Evolutionary conservation across 2,329 filamentous ascomycete genomes (phyloP).

Genomic region (Fusarium graminum): DNA sequence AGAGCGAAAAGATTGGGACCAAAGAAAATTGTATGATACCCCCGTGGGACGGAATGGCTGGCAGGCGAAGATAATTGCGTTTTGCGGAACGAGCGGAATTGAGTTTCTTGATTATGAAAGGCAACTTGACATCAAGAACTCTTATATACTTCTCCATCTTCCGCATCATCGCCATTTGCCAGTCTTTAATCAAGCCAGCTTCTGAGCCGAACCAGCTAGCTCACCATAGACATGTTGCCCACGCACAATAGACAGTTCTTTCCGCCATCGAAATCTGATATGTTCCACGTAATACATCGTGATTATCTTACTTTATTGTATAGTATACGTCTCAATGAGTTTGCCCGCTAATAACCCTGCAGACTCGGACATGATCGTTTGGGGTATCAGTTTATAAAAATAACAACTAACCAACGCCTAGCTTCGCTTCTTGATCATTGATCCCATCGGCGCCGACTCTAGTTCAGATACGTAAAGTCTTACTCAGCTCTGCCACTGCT

Average conservation of each 20-base stretch:
- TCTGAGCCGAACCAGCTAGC: conserved; percentile 44
- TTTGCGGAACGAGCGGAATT: conserved; percentile 10
- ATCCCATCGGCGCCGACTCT: background rate
- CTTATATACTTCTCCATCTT: conserved; percentile 20
- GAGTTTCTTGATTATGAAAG: conserved; percentile 11
- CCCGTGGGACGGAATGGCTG: conserved; percentile 38
- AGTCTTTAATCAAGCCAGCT: conserved; percentile 38
- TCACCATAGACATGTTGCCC: conserved; percentile 50
- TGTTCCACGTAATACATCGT: background rate
- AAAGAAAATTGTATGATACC: conserved; percentile 40
- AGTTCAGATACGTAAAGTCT: background rate
- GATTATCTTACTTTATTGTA: background rate
- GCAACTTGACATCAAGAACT: conserved; percentile 23
- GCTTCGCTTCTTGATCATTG: background rate
- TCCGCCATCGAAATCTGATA: conserved; percentile 34
- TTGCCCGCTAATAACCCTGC: conserved; percentile 4
- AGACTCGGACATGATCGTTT: background rate
- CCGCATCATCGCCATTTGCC: conserved; percentile 35
- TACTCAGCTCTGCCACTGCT: conserved; percentile 27
- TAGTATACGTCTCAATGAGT: conserved; percentile 1
- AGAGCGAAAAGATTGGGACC: conserved; percentile 35
- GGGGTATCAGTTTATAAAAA: conserved; percentile 30
- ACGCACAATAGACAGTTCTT: conserved; percentile 52
- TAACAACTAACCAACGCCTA: conserved; percentile 18
- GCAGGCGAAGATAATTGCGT: conserved; percentile 24